phyloP scores from a whole-genome alignment of 164 flowering plant species.

The Sextonia rubra region DNA sequence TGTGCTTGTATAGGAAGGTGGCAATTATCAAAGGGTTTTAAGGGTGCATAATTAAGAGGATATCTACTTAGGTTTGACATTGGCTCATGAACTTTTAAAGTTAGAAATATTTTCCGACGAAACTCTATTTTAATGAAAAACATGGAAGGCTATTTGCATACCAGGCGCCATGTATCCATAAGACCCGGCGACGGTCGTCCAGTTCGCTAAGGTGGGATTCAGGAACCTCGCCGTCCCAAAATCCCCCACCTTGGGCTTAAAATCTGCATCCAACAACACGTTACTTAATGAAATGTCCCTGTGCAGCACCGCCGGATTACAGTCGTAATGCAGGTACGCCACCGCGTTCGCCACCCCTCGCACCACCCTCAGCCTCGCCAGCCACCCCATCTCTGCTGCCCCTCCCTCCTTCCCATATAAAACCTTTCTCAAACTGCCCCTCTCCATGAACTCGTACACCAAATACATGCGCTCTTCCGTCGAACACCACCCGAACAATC shows the following conservation, averaged over 20 bases:
- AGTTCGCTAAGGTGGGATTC: constrained; percentile 4
- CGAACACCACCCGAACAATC: constrained; percentile 26
- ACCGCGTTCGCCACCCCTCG: constrained; percentile 25
- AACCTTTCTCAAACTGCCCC: constrained; percentile 18
- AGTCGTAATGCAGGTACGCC: constrained; percentile 21
- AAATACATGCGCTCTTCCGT: constrained; percentile 18
- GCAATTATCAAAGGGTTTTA: too few relatives aligned
- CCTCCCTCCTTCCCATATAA: constrained; percentile 13
- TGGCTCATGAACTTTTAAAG: too few relatives aligned
- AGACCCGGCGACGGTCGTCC: constrained; percentile 10
- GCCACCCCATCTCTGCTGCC: constrained; percentile 14
- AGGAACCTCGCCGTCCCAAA: constrained; percentile 24
- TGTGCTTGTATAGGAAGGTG: too few relatives aligned
- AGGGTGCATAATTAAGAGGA: too few relatives aligned
- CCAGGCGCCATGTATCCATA: constrained; percentile 19
- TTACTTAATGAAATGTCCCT: constrained; percentile 19
- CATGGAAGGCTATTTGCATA: not conserved
- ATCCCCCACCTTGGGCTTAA: constrained; percentile 20
- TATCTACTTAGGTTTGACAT: too few relatives aligned
- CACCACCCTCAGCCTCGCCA: constrained; percentile 16
- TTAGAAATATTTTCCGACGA: too few relatives aligned
- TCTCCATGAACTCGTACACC: constrained; percentile 33
- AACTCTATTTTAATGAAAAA: too few relatives aligned
- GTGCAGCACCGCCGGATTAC: constrained; percentile 7
- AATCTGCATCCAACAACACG: constrained; percentile 19